A percentile compares a stretch with the other conserved stretches of the same genome.
These are phyloP conservation scores for Cladosporium sphaerospermum DNA, from an alignment of 2,329 filamentous ascomycete genomes.

Conservation along the genomic window DNA sequence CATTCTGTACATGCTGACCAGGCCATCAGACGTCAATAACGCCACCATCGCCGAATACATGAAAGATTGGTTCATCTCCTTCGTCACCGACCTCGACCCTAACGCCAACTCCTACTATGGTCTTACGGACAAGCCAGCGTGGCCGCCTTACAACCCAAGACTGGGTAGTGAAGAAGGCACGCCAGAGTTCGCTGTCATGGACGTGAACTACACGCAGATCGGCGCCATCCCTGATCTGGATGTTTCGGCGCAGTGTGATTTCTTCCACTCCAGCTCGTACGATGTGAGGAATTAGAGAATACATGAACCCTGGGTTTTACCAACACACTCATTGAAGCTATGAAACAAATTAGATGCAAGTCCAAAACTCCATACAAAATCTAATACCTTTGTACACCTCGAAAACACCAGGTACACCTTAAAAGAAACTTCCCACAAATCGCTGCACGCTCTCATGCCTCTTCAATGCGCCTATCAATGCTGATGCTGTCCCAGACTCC, in stretches of 20 bases:
- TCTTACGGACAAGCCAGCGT: conserved; percentile 20
- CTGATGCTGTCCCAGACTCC: no score
- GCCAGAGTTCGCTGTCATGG: conserved; percentile 17
- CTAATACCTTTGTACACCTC: no score
- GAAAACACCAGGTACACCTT: no score
- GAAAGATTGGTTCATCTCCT: conserved; percentile 31
- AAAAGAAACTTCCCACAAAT: no score
- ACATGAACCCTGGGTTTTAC: not conserved
- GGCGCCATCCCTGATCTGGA: conserved; percentile 19
- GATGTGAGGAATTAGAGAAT: conserved; percentile 16
- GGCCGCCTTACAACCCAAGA: conserved; percentile 24
- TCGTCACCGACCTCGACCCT: conserved; percentile 30
- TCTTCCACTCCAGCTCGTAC: conserved; percentile 21
- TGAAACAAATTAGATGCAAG: no score
- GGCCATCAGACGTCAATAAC: conserved; percentile 20
- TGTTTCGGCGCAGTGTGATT: conserved; percentile 19
- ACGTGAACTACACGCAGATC: conserved; percentile 21
- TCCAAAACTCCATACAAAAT: no score
- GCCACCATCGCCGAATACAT: conserved; percentile 29
- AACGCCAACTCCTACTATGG: conserved; percentile 18
- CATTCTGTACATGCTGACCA: no score
- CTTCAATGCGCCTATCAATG: no score
- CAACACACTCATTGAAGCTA: no score
- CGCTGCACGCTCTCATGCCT: no score
- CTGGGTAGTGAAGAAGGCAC: not conserved